These are phyloP conservation scores for Irpex sp. DNA, from an alignment of 1,284 basidiomycete genomes.

Conservation along the genomic window DNA sequence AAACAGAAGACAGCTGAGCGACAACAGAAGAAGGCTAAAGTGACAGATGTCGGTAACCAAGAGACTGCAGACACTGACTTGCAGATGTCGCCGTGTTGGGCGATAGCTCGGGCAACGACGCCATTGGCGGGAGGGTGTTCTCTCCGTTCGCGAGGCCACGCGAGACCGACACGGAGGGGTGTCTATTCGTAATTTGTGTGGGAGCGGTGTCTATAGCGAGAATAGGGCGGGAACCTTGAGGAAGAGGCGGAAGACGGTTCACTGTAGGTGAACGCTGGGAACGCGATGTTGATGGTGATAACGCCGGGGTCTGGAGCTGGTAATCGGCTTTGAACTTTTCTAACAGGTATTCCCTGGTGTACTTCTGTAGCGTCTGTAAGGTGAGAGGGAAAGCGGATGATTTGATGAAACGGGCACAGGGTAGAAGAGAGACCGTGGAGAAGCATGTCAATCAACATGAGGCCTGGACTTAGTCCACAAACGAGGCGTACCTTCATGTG, in stretches of 20 bases:
- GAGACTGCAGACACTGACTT: conserved; percentile 22
- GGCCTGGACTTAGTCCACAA: conserved; percentile 12
- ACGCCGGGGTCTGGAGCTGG: conserved; percentile 41
- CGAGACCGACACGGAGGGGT: conserved; percentile 14
- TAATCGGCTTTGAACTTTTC: conserved; percentile 70
- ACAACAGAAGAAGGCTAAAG: conserved; percentile 4
- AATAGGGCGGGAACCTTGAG: conserved; percentile 56
- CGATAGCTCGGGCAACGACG: conserved; percentile 27
- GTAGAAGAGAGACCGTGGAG: neutral
- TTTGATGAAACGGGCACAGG: conserved; percentile 15
- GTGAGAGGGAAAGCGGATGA: conserved; percentile 10
- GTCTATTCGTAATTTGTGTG: conserved; percentile 36
- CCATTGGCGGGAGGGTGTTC: conserved; percentile 2
- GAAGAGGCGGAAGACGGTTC: conserved; percentile 34
- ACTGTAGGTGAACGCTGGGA: conserved; percentile 27
- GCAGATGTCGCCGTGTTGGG: conserved; percentile 28
- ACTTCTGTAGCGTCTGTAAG: conserved; percentile 70
- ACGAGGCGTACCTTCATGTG: conserved; percentile 68
- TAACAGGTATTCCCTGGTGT: conserved; percentile 78
- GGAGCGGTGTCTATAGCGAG: conserved; percentile 67
- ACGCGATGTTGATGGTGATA: conserved; percentile 39
- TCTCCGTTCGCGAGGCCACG: conserved; percentile 15
- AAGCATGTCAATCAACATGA: neutral
- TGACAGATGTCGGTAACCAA: conserved; percentile 5
- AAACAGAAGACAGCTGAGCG: conserved; percentile 8